A percentile compares a stretch with the other conserved stretches of the same genome.
Evolutionary conservation across 2,329 filamentous ascomycete species (phyloP).

Genomic region (Neofusicoccum sp.): DNA sequence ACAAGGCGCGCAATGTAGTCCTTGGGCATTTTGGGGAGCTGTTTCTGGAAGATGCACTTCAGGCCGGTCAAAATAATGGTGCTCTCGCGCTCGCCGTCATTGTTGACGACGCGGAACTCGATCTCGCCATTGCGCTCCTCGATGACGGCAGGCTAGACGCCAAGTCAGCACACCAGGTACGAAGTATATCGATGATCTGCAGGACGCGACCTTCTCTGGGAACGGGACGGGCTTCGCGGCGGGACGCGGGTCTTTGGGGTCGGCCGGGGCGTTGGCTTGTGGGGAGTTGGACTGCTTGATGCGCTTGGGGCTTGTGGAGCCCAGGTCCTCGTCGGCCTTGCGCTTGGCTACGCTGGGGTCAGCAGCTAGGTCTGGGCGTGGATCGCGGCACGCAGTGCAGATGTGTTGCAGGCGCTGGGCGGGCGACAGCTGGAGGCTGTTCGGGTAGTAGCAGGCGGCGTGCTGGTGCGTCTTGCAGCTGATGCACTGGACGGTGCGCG

Average conservation of each 20-base stretch:
- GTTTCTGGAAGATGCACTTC: conserved; percentile 98
- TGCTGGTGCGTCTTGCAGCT: conserved; percentile 4
- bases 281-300: conserved; percentile 30
- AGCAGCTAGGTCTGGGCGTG: neutral
- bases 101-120: conserved; percentile 97
- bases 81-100: conserved; percentile 84
- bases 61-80: conserved; percentile 93
- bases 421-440: neutral
- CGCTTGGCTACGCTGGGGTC: conserved; percentile 58
- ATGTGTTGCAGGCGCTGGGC: neutral
- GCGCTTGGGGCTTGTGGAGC: conserved; percentile 64
- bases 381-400: neutral
- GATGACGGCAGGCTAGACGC: conserved; percentile 73
- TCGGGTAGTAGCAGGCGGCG: conserved; percentile 5
- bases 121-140: conserved; percentile 95
- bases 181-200: neutral
- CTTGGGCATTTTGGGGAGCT: conserved; percentile 98
- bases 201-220: conserved; percentile 72
- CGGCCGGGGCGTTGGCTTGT: conserved; percentile 40
- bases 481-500: conserved; percentile 3
- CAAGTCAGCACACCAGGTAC: conserved; percentile 28
- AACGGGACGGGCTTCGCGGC: conserved; percentile 73
- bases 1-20: conserved; percentile 97
- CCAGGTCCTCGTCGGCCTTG: conserved; percentile 71
- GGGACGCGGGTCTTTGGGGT: conserved; percentile 42